Evolutionary conservation across 1,284 basidiomycete genomes (phyloP).

Genomic region (Leccinum subrobustum): DNA sequence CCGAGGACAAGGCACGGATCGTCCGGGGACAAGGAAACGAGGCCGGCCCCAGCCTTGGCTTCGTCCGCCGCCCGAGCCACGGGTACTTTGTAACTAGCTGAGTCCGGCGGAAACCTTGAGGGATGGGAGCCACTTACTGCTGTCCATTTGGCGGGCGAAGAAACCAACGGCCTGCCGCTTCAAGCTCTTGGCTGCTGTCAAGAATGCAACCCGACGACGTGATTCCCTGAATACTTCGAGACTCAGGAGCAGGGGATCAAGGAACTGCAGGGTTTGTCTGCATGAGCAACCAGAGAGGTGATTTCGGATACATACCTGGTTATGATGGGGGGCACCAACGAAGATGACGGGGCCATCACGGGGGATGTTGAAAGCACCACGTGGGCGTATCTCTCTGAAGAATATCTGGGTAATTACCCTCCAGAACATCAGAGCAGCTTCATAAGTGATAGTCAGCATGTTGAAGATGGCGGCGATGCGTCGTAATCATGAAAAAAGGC

Average conservation of each 20-base stretch:
- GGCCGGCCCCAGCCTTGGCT: constrained; percentile 78
- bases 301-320: constrained; percentile 62
- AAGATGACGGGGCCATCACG: constrained; percentile 91
- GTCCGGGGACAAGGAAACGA: constrained; percentile 69
- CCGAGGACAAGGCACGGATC: constrained; percentile 83
- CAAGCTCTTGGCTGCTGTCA: constrained; percentile 95
- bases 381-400: constrained; percentile 94
- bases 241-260: constrained; percentile 89
- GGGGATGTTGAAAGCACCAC: constrained; percentile 96
- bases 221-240: constrained; percentile 89
- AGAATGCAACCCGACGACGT: constrained; percentile 81
- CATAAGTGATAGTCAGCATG: constrained; percentile 45
- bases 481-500: constrained; percentile 23
- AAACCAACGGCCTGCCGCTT: constrained; percentile 80
- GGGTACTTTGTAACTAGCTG: constrained; percentile 60
- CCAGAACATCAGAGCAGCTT: constrained; percentile 74
- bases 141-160: constrained; percentile 84
- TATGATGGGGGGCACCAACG: constrained; percentile 95
- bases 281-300: constrained; percentile 1
- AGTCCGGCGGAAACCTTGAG: constrained; percentile 9
- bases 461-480: constrained; percentile 4
- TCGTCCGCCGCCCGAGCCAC: constrained; percentile 92
- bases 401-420: constrained; percentile 90
- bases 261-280: constrained; percentile 60
- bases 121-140: constrained; percentile 62